Evolutionary conservation across 1,139 yeast species (phyloP).

Genomic region (Lodderomyces oxycetoniae): DNA sequence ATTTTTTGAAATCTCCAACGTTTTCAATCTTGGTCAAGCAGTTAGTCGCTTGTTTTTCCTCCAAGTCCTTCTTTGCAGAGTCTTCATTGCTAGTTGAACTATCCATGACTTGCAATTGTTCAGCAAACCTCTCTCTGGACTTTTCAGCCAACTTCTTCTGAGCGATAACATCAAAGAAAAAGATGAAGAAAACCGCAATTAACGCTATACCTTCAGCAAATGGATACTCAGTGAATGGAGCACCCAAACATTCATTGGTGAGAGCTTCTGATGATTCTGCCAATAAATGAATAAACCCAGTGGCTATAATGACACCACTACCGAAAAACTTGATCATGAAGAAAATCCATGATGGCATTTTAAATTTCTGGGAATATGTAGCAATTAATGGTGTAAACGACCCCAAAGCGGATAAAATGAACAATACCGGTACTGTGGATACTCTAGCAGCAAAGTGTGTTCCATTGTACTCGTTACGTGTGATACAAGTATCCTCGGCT

Average conservation of each 20-base stretch:
- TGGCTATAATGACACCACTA: slow-evolving; percentile 34
- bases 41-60: slow-evolving; percentile 36
- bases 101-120: neutral
- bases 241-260: slow-evolving; percentile 27
- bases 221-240: slow-evolving; percentile 26
- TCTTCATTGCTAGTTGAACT: slow-evolving; percentile 8
- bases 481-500: slow-evolving; percentile 12
- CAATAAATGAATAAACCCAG: slow-evolving; percentile 32
- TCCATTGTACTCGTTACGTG: slow-evolving; percentile 18
- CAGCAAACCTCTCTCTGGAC: slow-evolving; percentile 2
- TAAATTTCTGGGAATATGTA: slow-evolving; percentile 16
- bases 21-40: no score
- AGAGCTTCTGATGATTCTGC: slow-evolving; percentile 27
- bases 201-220: slow-evolving; percentile 34
- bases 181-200: slow-evolving; percentile 30
- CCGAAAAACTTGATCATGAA: slow-evolving; percentile 28
- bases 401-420: slow-evolving; percentile 29
- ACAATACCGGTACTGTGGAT: slow-evolving; percentile 28
- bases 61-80: slow-evolving; percentile 27
- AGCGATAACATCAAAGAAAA: slow-evolving; percentile 27
- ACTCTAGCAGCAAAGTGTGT: slow-evolving; percentile 22
- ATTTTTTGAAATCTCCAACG: neutral
- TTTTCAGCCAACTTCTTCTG: slow-evolving; percentile 19
- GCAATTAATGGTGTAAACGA: slow-evolving; percentile 30
- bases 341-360: slow-evolving; percentile 25